A percentile compares a stretch with the other conserved stretches of the same genome.
Conservation (phyloP, 73 alveolate species). For the Paramecium bursaria region DNA sequence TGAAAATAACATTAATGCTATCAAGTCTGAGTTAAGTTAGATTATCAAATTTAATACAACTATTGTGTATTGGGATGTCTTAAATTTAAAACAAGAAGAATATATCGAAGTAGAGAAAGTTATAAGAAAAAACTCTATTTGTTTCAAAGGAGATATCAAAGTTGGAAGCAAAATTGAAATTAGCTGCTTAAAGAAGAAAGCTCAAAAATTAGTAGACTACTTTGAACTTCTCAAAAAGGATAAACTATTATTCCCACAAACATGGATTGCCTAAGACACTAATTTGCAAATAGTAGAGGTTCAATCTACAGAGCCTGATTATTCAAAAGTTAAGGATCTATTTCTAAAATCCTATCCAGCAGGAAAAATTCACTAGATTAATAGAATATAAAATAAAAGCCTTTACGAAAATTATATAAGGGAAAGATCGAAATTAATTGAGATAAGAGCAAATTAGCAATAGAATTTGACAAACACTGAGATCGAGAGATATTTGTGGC, state of each 20-base stretch:
- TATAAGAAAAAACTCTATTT: too few species aligned
- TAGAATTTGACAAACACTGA: not conserved
- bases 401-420: conserved; percentile 26
- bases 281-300: not conserved
- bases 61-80: too few species aligned
- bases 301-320: not conserved
- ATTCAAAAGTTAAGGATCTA: not conserved
- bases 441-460: not conserved
- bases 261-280: not conserved
- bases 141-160: too few species aligned
- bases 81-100: too few species aligned
- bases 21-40: too few species aligned
- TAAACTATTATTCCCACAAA: not conserved
- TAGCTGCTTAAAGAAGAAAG: conserved; percentile 18
- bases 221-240: not conserved
- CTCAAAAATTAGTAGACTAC: not conserved
- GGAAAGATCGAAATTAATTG: conserved; percentile 30
- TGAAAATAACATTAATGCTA: too few species aligned
- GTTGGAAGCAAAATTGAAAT: too few species aligned
- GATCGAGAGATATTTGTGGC: conserved; percentile 21
- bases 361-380: conserved; percentile 14
- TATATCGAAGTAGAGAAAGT: too few species aligned
- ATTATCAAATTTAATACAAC: too few species aligned
- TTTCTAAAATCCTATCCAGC: not conserved
- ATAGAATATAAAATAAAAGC: conserved; percentile 48